Base-by-base conservation (phyloP, 2,329 filamentous ascomycete genomes). In the Ascochyta clinopodiicola region DNA sequence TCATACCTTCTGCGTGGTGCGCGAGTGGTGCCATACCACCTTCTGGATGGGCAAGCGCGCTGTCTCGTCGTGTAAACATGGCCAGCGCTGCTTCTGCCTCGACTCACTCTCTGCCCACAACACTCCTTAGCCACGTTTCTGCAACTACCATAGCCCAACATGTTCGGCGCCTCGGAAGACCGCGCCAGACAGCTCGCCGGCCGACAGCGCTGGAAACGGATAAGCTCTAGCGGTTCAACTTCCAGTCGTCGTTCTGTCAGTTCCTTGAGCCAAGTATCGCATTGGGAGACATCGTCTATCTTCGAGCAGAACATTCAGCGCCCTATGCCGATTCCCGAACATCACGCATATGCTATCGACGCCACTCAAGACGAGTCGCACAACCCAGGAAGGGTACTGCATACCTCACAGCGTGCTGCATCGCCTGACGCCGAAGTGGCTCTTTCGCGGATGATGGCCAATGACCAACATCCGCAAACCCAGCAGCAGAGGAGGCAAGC, bases 131-230 rank as follows among this genome's bases (percentile, higher is more conserved):
- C 49, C 48, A 58, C 48, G 35, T 44, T 38, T 45, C 40, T 39
- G 44, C 35, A 31, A 47, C 32, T 32, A 19, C 22, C 24, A 49
- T 49, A 51, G 40, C 36, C 36, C 38, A 31, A 24, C 45, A 75
- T 73, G 70, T 75, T 75, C 22, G 72, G 72, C 7, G 62, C 69
- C 13, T 70, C 67, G 9, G 67, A 75, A 42, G 71, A 75, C 38
- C 66, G 71, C 44, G 72, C 72, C 32, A 67, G 68, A 56, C 70
- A 71, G 55, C 70, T 73, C 37, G 71, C 71, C n/a, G 70, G 64
- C 22, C 68, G 70, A 29, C 63, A 63, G 44, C 63, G 70, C 44
- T 68, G 62, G 57, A 60, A 66, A 10, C 64, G 71, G 7, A 59
- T 67, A 45, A 55, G 49, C 40, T 73, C 67, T 9, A 50, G 35